Conservation (phyloP, 2,329 filamentous ascomycete species). For the Pyrenophora tritici-repentis region DNA sequence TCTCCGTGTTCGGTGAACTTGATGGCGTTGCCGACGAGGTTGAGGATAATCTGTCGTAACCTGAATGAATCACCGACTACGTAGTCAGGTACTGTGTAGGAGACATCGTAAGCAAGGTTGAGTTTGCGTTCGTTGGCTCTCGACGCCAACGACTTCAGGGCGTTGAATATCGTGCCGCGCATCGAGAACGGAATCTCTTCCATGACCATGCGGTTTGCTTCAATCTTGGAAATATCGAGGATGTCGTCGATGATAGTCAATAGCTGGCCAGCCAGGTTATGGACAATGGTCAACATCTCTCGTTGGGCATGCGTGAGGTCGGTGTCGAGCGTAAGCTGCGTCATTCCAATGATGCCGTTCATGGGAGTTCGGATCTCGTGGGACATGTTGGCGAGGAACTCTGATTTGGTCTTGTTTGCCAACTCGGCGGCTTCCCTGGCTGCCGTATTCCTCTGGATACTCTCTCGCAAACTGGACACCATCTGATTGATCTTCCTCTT, state of each 20-base stretch:
- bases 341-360: conserved; percentile 99
- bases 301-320: conserved; percentile 91
- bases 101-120: conserved; percentile 90
- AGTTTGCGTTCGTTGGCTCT: conserved; percentile 96
- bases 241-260: conserved; percentile 93
- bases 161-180: conserved; percentile 94
- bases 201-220: conserved; percentile 97
- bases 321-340: conserved; percentile 91
- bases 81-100: conserved; percentile 90
- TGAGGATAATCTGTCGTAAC: conserved; percentile 93
- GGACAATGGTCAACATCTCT: conserved; percentile 98
- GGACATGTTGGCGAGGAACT: conserved; percentile 98
- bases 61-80: conserved; percentile 97
- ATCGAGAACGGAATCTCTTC: conserved; percentile 97
- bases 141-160: conserved; percentile 93
- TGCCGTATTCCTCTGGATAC: conserved; percentile 94
- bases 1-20: conserved; percentile 98
- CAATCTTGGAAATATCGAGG: conserved; percentile 74
- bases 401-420: conserved; percentile 97
- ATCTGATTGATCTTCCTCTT: conserved; percentile 99
- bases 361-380: conserved; percentile 98
- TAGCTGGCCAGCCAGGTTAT: conserved; percentile 93
- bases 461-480: conserved; percentile 93
- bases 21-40: conserved; percentile 96
- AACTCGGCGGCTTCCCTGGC: conserved; percentile 94